Conservation (phyloP, 179 eudicot genomes). For the Silene coronaria region DNA sequence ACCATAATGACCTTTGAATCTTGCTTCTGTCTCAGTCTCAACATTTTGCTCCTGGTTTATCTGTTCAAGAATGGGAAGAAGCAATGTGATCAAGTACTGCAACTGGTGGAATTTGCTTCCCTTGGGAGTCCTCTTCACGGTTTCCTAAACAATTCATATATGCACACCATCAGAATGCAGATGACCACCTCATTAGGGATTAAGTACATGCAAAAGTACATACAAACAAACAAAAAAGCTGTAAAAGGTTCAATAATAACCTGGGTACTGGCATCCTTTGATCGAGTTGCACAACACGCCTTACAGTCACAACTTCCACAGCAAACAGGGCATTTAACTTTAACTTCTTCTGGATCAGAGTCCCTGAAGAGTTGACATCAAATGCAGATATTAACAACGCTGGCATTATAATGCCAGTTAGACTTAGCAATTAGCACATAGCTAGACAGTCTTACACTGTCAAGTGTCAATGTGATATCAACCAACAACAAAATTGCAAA, state of each 20-base stretch:
- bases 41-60: constrained; percentile 51
- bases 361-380: constrained; percentile 35
- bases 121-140: constrained; percentile 29
- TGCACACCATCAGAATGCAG: constrained; percentile 8
- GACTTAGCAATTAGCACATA: background rate
- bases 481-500: too few species aligned
- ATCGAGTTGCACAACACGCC: constrained; percentile 41
- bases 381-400: constrained; percentile 6
- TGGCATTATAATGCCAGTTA: background rate
- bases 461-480: background rate
- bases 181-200: constrained; percentile 1
- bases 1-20: constrained; percentile 49
- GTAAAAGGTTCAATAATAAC: constrained; percentile 27
- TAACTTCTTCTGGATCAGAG: constrained; percentile 49
- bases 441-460: background rate
- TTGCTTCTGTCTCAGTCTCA: constrained; percentile 70
- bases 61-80: constrained; percentile 68
- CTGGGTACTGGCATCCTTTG: constrained; percentile 42
- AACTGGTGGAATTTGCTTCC: constrained; percentile 41
- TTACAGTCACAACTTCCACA: constrained; percentile 65
- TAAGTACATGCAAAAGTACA: background rate
- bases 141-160: constrained; percentile 41
- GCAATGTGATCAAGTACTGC: constrained; percentile 57
- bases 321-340: constrained; percentile 71
- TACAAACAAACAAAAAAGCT: background rate